Base-by-base conservation (phyloP, 805 yeast species). In the Metschnikowia amazonensis region DNA sequence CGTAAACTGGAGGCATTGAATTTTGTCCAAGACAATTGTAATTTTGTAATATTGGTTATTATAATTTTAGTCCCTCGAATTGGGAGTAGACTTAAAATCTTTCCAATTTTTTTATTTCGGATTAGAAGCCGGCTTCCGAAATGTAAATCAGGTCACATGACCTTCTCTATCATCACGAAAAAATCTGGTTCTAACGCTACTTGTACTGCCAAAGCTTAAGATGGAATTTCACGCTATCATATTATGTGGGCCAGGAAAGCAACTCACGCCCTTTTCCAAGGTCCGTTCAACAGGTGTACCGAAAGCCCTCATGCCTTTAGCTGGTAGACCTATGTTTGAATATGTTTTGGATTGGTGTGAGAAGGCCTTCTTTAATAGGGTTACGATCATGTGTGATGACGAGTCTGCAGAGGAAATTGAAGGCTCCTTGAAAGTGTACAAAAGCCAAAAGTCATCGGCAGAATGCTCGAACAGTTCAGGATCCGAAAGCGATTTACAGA, bases 171-270 rank as follows among this genome's bases (percentile, higher is more conserved):
- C 36, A 30, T 30, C 42, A 39, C 42, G 42, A 39, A 39, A 39
- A 39, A 39, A 39, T 30, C 36, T 21, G 16, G 27, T 5, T 20
- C 6, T 20, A 30, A 23, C 29, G 18, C 3, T 16, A 25, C 42
- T 30, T 21, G n/a, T 9, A 17, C 50, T 41, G 54, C 44, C 54
- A 37, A 28, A 28, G 33, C 33, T 20, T n/a, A 48, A 25, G 36
- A 90, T 92, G 97, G 96, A 89, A 67, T 85, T 89, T 62, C 96
- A 90, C 60, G 97, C 96, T 0, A 76, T 92, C 40, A 79, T 92
- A 17, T 79, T 89, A 46, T 90, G 98, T 68, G 98, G 98, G 2
- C 80, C 78, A 43, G 98, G 98, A 11, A 71, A 72, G 16, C 74
- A 75, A 38, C 71, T 94, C 54, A 62, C 79, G 13, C 98, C 98